Evolutionary conservation across 2,329 filamentous ascomycete species (phyloP).

Genomic region (Epichloe hybrida): DNA sequence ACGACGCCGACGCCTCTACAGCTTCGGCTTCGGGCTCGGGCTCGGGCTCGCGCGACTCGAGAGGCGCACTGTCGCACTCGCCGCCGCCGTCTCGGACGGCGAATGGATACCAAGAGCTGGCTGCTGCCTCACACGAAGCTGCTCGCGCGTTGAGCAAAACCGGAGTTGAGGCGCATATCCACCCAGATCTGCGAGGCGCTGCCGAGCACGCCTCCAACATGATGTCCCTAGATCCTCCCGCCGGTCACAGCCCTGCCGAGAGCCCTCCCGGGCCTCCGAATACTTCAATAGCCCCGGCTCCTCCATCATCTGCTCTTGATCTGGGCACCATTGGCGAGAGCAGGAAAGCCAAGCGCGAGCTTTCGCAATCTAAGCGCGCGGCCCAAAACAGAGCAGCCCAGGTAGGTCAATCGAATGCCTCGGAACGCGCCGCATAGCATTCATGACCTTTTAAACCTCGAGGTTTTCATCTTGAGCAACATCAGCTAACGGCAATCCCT

Average conservation of each 20-base stretch:
- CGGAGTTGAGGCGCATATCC: conserved; percentile 32
- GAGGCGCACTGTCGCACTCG: conserved; percentile 16
- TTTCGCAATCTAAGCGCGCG: conserved; percentile 90
- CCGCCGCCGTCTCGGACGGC: conserved; percentile 17
- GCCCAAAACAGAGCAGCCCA: conserved; percentile 95
- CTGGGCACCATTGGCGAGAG: conserved; percentile 32
- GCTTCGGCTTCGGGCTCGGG: conserved; percentile 2
- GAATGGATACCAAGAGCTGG: conserved; percentile 33
- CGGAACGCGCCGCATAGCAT: neutral
- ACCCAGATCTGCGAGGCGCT: conserved; percentile 31
- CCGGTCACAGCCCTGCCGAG: conserved; percentile 18
- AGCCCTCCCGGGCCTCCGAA: conserved; percentile 14
- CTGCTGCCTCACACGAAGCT: conserved; percentile 21
- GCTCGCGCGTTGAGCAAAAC: conserved; percentile 21
- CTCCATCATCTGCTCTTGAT: conserved; percentile 13
- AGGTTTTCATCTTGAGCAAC: neutral
- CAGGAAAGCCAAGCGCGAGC: conserved; percentile 73
- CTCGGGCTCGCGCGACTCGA: conserved; percentile 15
- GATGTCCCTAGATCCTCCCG: conserved; percentile 24
- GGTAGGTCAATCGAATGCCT: conserved; percentile 36
- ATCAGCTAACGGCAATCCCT: neutral
- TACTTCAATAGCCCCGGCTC: conserved; percentile 19
- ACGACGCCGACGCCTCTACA: conserved; percentile 22
- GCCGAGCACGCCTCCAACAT: conserved; percentile 18
- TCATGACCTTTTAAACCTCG: neutral